Percentiles rank a stretch among this genome's conserved stretches.
Evolutionary conservation across 164 flowering plant genomes (phyloP).

Genomic region (Akebia trifoliata): DNA sequence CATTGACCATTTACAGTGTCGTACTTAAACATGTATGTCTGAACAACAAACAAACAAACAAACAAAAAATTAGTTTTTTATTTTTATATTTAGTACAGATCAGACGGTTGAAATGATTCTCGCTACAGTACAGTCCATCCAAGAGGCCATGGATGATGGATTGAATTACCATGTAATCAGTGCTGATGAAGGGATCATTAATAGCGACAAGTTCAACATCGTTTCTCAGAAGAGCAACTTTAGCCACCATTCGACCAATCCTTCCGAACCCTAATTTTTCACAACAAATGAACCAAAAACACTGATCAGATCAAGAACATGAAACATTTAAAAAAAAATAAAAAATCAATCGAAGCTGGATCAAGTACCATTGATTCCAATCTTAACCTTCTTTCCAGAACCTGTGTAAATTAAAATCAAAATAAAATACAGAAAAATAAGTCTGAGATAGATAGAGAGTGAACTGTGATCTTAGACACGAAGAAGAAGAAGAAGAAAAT

Average conservation of each 20-base stretch:
- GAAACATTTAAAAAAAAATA: background rate
- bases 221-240: slow-evolving; percentile 70
- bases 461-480: background rate
- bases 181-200: slow-evolving; percentile 80
- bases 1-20: slow-evolving; percentile 83
- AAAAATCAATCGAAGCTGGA: background rate
- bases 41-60: no score
- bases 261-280: slow-evolving; percentile 70
- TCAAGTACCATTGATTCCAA: slow-evolving; percentile 75
- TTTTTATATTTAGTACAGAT: no score
- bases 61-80: no score
- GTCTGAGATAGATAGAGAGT: background rate
- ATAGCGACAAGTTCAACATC: slow-evolving; percentile 90
- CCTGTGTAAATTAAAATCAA: no score
- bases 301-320: background rate
- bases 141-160: no score
- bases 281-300: no score
- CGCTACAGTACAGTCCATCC: no score
- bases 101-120: no score
- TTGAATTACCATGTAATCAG: slow-evolving; percentile 90
- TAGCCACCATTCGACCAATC: slow-evolving; percentile 82
- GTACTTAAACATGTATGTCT: slow-evolving; percentile 94
- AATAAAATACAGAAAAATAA: background rate
- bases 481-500: background rate
- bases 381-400: slow-evolving; percentile 30